Base-by-base conservation (phyloP, 1,284 basidiomycete genomes). In the Wolfiporia cocos region DNA sequence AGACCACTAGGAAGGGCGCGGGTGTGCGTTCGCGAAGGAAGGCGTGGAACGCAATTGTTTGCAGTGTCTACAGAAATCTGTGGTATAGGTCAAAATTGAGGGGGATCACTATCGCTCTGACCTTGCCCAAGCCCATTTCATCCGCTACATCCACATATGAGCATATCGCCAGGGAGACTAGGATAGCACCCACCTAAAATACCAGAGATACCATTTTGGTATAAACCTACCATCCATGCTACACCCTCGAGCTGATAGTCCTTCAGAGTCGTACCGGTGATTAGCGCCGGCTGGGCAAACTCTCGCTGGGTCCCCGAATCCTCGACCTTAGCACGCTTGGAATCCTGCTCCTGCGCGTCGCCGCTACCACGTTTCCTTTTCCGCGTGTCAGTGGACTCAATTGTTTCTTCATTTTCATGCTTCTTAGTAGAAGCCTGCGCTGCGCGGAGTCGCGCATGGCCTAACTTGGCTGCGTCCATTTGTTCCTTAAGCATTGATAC, bases 121-220 rank as follows among this genome's bases (percentile, higher is more conserved):
- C 86, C 74, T 91, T 92, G 43, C 91, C 92, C 1, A 96, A 69
- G 26, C 93, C 93, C 93, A 97, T 97, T 61, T 97, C 89, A 53
- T 92, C 89, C 32, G 89, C 86, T 86, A 28, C 26, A 14, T 28
- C 26, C 9, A 14, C 7, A 9, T 14, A 28, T 7, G 14, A 28
- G 26, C 9, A 14, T 7, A 14, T 14, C 26, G 14, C 14, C 14
- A 14, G 9, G 14, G 26, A 7, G 14, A 9, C 7, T 28, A 28
- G 20, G 22, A 12, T 9, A 21, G 18, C 18, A 67, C 78, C 26
- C 53, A 83, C 82, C 91, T 23, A 98, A 64, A 44, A 97, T 97
- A 2, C 95, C 94, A 29, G 92, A 94, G 39, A 97, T 83, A 2
- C 95, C 93, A 54, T 95, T 96, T 64, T 92, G 83, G 63, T 93